Conservation (phyloP, 2,329 filamentous ascomycete species). For the Aspergillus vadensis region DNA sequence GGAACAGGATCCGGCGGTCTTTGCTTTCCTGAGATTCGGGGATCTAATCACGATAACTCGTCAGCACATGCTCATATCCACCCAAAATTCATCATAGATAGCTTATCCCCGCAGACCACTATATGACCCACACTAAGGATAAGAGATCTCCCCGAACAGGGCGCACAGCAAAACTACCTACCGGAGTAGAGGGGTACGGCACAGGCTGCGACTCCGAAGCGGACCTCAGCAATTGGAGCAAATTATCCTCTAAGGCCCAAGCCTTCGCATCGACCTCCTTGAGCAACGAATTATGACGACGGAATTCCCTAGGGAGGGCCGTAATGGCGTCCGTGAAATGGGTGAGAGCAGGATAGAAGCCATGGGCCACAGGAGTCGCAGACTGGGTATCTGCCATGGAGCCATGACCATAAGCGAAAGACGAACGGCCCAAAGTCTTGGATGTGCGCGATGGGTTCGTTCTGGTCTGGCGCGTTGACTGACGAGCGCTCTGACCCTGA, state of each 20-base stretch:
- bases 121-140: constrained; percentile 32
- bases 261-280: constrained; percentile 99
- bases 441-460: constrained; percentile 54
- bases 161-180: constrained; percentile 33
- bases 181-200: constrained; percentile 36
- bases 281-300: constrained; percentile 90
- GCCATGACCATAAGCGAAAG: constrained; percentile 41
- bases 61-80: not conserved
- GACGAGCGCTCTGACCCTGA: constrained; percentile 35
- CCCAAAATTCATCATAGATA: not conserved
- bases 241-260: constrained; percentile 79
- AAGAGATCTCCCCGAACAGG: not conserved
- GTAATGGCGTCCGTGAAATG: constrained; percentile 90
- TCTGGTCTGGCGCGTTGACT: constrained; percentile 49
- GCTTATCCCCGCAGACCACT: not conserved
- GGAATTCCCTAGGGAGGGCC: constrained; percentile 89
- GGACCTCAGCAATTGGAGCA: constrained; percentile 69
- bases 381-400: constrained; percentile 31
- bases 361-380: constrained; percentile 41
- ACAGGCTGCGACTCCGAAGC: constrained; percentile 39
- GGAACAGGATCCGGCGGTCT: constrained; percentile 68
- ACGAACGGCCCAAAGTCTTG: constrained; percentile 45
- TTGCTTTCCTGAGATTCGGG: constrained; percentile 40
- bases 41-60: constrained; percentile 20
- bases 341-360: constrained; percentile 66